Evolutionary conservation across 2,329 filamentous ascomycete species (phyloP).

Genomic region (Aspergillus fischeri): DNA sequence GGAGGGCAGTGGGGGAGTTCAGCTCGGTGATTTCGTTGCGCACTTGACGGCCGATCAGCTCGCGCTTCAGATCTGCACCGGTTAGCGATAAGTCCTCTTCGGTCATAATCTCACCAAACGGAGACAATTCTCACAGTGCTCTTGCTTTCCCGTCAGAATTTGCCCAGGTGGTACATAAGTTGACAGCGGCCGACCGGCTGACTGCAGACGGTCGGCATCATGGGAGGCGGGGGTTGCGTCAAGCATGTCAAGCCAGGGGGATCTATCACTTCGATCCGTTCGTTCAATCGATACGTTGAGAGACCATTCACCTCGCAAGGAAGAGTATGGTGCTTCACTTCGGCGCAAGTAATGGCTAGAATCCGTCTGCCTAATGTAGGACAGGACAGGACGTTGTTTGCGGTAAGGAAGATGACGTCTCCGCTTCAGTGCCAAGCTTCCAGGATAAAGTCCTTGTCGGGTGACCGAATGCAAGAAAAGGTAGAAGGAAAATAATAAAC

Average conservation of each 20-base stretch:
- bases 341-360: conserved; percentile 8
- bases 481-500: neutral
- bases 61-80: conserved; percentile 79
- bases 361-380: conserved; percentile 29
- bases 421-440: conserved; percentile 13
- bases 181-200: conserved; percentile 7
- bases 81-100: conserved; percentile 7
- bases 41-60: conserved; percentile 87
- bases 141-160: conserved; percentile 88
- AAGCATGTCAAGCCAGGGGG: neutral
- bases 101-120: neutral
- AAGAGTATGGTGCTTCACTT: conserved; percentile 1
- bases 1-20: conserved; percentile 89
- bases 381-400: conserved; percentile 3
- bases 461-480: neutral
- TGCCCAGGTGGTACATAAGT: conserved; percentile 46
- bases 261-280: conserved; percentile 4
- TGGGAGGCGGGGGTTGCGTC: conserved; percentile 1
- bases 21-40: conserved; percentile 87
- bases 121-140: conserved; percentile 68
- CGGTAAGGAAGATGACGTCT: conserved; percentile 17
- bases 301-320: conserved; percentile 5
- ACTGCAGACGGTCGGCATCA: conserved; percentile 8
- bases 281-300: conserved; percentile 1
- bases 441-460: neutral